These are phyloP conservation scores for Hericium erinaceus DNA, from an alignment of 768 basidiomycete genomes.

Conservation along the genomic window DNA sequence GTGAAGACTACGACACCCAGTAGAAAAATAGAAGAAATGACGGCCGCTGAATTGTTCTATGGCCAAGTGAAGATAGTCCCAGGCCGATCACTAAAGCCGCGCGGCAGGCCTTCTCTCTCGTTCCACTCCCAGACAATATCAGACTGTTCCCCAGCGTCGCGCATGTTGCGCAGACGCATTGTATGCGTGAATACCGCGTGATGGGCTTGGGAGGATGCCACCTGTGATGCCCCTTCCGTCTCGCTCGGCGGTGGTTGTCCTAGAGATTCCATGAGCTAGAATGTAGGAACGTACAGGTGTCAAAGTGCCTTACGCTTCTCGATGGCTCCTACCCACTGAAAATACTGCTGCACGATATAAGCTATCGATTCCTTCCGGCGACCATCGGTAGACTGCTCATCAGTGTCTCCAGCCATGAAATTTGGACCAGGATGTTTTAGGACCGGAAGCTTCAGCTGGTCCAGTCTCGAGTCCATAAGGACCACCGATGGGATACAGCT, in stretches of 20 bases:
- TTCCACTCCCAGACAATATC: conserved; percentile 3
- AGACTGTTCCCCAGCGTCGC: not conserved
- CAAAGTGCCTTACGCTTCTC: not conserved
- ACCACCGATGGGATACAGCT: conserved; percentile 7
- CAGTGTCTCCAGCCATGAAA: not conserved
- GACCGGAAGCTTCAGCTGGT: conserved; percentile 6
- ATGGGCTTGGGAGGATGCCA: not conserved
- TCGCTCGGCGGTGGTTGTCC: too few species aligned
- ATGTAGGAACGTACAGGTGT: too few species aligned
- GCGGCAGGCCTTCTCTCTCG: not conserved
- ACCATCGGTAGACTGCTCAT: not conserved
- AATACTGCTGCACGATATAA: conserved; percentile 5
- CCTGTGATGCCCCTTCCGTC: too few species aligned
- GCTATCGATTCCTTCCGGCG: conserved; percentile 3
- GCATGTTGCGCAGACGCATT: conserved; percentile 1
- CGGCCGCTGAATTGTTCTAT: not conserved
- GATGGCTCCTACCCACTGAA: conserved; percentile 13
- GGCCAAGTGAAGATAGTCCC: not conserved
- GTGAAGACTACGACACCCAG: too few species aligned
- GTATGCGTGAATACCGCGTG: not conserved
- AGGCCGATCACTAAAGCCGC: conserved; percentile 1
- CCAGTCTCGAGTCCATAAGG: conserved; percentile 12
- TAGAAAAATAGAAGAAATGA: too few species aligned
- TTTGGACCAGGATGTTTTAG: not conserved
- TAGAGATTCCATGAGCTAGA: too few species aligned